Evolutionary conservation across 2,329 filamentous ascomycete genomes (phyloP), one percentile per base, ranked within the genome.

Genomic region (Pyricularia grisea): DNA sequence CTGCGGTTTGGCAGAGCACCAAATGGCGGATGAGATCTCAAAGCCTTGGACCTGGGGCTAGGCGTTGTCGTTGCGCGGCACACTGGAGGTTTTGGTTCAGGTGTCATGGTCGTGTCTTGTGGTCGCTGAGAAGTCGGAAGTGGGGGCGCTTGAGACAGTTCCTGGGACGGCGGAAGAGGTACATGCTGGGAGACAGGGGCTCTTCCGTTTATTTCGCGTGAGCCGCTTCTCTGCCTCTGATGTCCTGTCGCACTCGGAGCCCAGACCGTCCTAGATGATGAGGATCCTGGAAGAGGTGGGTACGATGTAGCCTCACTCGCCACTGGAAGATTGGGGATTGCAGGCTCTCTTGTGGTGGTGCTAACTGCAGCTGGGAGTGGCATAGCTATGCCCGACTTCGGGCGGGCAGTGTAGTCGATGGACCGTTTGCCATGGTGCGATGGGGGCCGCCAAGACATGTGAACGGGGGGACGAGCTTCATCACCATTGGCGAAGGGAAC

Each of bases 391-490:
- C 66, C 36, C 7, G 65, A 42, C 31, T 66, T 27, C 7, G n/a
- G 14, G 7, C 65, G 65, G 14, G 9, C 65, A 9, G 27, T 36
- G 25, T 30, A n/a, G 36, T 58, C 42, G 5, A 23, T 23, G 14
- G 66, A 58, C n/a, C 25, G 36, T 17, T 67, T 67, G 30, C 67
- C 28, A n/a, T 50, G 50, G 33, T 65, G 67, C 12, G 60, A 65
- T 17, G 67, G 67, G 14, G 67, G 67, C 30, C 67, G 67, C 67
- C 67, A 68, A 4, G 67, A 64, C 58, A 64, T 63, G 60, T 68
- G 67, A 33, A 68, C 67, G 1, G 67, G 67, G 3, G 67, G 36
- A 23, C 55, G 67, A 11, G 14, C 27, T 20, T 27, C n/a, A 17
- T 31, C 64, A 11, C 31, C 30, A 36, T 31, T 30, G 66, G 11